phyloP scores from a whole-genome alignment of 2,329 filamentous ascomycete genomes.

The Didymella exigua region DNA sequence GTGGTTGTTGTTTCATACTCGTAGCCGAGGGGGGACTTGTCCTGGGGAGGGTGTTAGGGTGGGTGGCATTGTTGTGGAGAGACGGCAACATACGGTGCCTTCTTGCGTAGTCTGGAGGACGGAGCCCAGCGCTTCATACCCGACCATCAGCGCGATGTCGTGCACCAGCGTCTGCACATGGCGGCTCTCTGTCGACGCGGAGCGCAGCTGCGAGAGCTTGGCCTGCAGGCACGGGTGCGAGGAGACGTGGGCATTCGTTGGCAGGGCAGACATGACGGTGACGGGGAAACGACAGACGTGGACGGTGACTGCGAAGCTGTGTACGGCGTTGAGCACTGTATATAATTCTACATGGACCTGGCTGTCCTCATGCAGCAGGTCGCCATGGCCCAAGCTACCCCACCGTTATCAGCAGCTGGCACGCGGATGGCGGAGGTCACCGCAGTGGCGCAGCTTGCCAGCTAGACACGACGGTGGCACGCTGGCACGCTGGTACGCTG shows the following conservation, averaged over 20 bases:
- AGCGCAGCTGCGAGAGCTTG: slow-evolving; percentile 90
- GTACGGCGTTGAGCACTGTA: background rate
- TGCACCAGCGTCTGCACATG: slow-evolving; percentile 84
- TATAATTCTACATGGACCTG: background rate
- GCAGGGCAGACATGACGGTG: slow-evolving; percentile 46
- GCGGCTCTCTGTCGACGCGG: slow-evolving; percentile 68
- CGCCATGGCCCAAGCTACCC: slow-evolving; percentile 14
- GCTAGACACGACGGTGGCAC: no score
- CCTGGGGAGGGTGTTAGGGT: slow-evolving; percentile 55
- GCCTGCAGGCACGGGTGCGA: slow-evolving; percentile 82
- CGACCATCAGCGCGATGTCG: slow-evolving; percentile 83
- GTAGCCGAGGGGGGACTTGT: slow-evolving; percentile 77
- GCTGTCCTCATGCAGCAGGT: slow-evolving; percentile 11
- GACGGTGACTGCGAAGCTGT: background rate
- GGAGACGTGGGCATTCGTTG: slow-evolving; percentile 73
- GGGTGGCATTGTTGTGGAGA: background rate
- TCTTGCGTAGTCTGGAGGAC: slow-evolving; percentile 63
- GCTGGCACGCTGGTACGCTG: no score
- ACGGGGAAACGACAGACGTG: slow-evolving; percentile 3
- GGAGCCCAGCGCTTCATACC: slow-evolving; percentile 76
- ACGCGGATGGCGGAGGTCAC: background rate
- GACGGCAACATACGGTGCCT: slow-evolving; percentile 63
- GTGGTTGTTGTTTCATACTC: slow-evolving; percentile 71
- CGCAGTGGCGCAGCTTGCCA: background rate
- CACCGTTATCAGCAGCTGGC: slow-evolving; percentile 5